Conservation (phyloP, 176 grass and related monocot genomes). For the Hsuehochloa calcarea region DNA sequence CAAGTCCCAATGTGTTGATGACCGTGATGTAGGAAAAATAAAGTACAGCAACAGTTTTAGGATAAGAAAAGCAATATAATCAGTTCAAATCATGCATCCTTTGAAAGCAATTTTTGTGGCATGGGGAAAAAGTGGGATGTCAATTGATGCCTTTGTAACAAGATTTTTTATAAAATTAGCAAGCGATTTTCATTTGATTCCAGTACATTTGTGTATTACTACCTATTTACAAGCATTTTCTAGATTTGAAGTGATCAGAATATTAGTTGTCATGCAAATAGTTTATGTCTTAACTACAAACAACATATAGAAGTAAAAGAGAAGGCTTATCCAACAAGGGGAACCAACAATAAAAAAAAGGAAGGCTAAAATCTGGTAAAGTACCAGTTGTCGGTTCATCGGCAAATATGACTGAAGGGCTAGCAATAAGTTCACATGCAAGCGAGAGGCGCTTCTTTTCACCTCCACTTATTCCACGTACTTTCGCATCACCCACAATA, state of each 20-base stretch:
- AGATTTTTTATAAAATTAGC: background rate
- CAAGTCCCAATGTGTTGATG: background rate
- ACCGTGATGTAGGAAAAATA: background rate
- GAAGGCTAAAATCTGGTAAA: background rate
- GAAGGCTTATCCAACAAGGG: background rate
- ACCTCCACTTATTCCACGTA: constrained; percentile 86
- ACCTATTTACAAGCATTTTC: background rate
- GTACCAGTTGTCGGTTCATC: constrained; percentile 95
- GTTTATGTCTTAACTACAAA: background rate
- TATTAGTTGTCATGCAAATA: background rate
- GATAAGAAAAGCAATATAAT: background rate
- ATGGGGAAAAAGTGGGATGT: background rate
- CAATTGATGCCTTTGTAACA: background rate
- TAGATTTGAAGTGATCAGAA: background rate
- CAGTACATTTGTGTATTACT: background rate
- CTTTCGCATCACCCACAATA: constrained; percentile 90
- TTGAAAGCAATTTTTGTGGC: background rate
- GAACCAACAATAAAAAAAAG: background rate
- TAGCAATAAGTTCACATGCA: constrained; percentile 95
- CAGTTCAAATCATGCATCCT: background rate
- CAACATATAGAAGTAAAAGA: background rate
- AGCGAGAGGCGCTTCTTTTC: constrained; percentile 94
- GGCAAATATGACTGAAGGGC: constrained; percentile 85
- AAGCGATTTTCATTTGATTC: background rate
- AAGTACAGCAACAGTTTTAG: background rate